Base-by-base conservation (phyloP, 1,284 basidiomycete species). In the Cerrena zonata region DNA sequence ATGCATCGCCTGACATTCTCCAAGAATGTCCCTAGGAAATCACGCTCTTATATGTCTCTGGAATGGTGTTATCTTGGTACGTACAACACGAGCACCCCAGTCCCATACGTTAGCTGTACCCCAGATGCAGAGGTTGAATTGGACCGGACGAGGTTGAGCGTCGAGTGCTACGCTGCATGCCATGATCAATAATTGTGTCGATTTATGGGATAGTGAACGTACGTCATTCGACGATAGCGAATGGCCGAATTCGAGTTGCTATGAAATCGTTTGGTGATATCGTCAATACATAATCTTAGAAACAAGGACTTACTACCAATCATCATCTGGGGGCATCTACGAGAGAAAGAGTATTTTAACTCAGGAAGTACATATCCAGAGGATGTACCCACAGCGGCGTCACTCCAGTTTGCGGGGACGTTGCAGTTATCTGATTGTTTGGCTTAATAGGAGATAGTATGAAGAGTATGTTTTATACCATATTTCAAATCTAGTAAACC, bases 231-330 rank as follows among this genome's bases (percentile, higher is more conserved):
- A 13, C 77, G 74, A 61, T 76, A 80, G 21, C 78, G 73, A 50
- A 78, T 73, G 18, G 73, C 77, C 15, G 76, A 76, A 56, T 80
- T 79, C 3, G 78, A 80, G 56, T 79, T 74, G 61, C 77, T 79
- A 51, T 11, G 21, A 43, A 4, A n/a, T n/a, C n/a, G n/a, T n/a
- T n/a, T n/a, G n/a, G n/a, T n/a, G n/a, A n/a, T n/a, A n/a, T n/a
- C n/a, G n/a, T n/a, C n/a, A 45, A 26, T 42, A 39, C 15, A 24
- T 21, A 50, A 40, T 38, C 30, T 18, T 27, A 22, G 19, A 25
- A 40, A 39, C 11, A 7, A 2, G 24, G 23, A 73, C 76, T 53
- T 64, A 79, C 77, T 79, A 79, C 70, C 73, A 79, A 51, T 79
- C 72, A 26, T 68, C 69, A 11, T 62, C 65, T 22, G 65, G 72